Evolutionary conservation across 1,139 yeast genomes (phyloP), one percentile per base, ranked within the genome.

Genomic region (Debaryomyces coudertii): DNA sequence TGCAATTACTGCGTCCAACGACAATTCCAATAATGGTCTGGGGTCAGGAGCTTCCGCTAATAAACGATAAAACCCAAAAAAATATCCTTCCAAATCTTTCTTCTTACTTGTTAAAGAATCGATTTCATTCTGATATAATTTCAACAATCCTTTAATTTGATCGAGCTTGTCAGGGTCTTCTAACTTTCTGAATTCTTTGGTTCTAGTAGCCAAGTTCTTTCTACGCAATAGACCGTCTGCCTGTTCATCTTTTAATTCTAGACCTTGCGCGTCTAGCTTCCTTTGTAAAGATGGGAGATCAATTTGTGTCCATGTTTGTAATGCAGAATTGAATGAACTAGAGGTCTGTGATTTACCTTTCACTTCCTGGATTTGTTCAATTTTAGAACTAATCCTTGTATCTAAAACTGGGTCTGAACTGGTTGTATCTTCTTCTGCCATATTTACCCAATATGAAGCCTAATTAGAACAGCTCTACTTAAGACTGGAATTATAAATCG

Each of bases 21-120:
- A 82, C 30, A 81, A 77, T 56, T 87, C 90, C 47, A 92, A 69
- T 40, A 92, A 66, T 2, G 97, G 96, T 49, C 78, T 79, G 3
- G 98, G 98, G 66, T 93, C 97, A 0, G 98, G 97, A 0, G 96
- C 93, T 60, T 92, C 97, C 2, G 90, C 89, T 11, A 93, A 69
- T 22, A 81, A 71, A 48, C 90, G 74, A 68, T 92, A 92, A 23
- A 89, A 72, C 18, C 83, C 83, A 64, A 90, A 80, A 59, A 93
- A 86, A 40, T 83, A 76, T 30, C 76, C 73, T 60, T 93, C 98
- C 1, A 88, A 83, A 42, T 67, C 73, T 60, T 90, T 90, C 51
- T 89, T 83, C 55, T 93, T 82, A 55, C 80, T 82, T 3, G 97
- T 89, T 53, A 93, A 72, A 36, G 76, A 71, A 62, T 93, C 99